Evolutionary conservation across 2,329 filamentous ascomycete species (phyloP).

Genomic region (Blumeriella jaapii): DNA sequence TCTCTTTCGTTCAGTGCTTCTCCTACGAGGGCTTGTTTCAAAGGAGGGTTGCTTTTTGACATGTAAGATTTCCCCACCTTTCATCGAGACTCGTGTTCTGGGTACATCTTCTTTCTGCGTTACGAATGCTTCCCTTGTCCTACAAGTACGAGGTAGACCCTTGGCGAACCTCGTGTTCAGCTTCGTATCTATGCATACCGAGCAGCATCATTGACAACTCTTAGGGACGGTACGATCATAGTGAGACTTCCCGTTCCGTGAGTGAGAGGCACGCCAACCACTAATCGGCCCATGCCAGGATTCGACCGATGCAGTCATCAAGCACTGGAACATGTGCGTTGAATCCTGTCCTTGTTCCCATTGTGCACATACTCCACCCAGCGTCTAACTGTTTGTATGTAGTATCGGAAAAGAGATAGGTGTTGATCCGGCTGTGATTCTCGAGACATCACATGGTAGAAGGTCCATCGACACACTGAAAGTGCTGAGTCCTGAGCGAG

Average conservation of each 20-base stretch:
- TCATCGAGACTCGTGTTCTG: no score
- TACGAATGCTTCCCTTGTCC: no score
- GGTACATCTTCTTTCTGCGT: no score
- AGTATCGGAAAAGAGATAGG: constrained; percentile 77
- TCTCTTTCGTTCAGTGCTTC: constrained; percentile 13
- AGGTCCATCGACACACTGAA: constrained; percentile 78
- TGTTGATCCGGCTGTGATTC: constrained; percentile 71
- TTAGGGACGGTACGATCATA: constrained; percentile 55
- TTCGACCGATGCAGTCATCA: constrained; percentile 63
- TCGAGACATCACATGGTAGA: constrained; percentile 83
- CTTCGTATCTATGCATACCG: no score
- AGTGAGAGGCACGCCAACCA: background rate
- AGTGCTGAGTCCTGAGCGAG: constrained; percentile 62
- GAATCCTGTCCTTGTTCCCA: background rate
- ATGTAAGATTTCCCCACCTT: constrained; percentile 38
- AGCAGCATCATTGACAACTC: background rate
- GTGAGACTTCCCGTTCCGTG: constrained; percentile 27
- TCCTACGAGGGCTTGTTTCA: constrained; percentile 19
- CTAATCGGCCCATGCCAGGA: constrained; percentile 27
- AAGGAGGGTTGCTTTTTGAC: constrained; percentile 37
- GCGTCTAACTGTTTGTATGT: constrained; percentile 9
- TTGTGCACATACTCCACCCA: no score
- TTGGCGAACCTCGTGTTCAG: no score
- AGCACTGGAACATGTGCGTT: constrained; percentile 54
- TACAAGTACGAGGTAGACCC: no score